phyloP scores from a whole-genome alignment of 345 rosid species.

The Psidium friedrichsthalianum region DNA sequence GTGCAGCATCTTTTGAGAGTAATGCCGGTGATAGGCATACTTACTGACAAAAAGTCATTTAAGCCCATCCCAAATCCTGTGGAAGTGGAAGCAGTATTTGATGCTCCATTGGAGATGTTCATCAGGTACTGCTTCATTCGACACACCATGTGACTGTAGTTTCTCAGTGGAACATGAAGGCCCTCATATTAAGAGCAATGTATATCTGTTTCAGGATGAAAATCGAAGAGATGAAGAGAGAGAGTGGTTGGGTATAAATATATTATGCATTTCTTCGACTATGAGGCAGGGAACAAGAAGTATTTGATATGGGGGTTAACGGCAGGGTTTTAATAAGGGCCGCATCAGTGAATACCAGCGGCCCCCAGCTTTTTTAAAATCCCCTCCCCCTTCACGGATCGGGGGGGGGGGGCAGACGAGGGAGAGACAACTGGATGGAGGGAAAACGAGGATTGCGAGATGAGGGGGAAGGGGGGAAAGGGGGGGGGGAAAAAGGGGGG shows the following conservation, averaged over 20 bases:
- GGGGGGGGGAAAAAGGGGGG: too few species aligned
- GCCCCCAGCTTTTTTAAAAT: conserved; percentile 48
- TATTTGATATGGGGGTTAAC: conserved; percentile 62
- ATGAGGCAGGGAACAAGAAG: conserved; percentile 11
- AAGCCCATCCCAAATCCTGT: conserved; percentile 58
- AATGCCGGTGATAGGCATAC: conserved; percentile 77
- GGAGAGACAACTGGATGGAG: too few species aligned
- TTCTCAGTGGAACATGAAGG: not conserved
- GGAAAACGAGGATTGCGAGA: too few species aligned
- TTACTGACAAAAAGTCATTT: conserved; percentile 40
- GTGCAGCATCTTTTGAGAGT: conserved; percentile 88
- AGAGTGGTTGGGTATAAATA: conserved; percentile 39
- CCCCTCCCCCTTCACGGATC: too few species aligned
- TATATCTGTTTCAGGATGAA: conserved; percentile 27
- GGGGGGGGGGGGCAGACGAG: too few species aligned
- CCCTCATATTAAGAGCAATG: not conserved
- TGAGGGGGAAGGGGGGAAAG: too few species aligned
- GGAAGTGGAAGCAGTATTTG: conserved; percentile 84
- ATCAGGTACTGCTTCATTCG: conserved; percentile 32
- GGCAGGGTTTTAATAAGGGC: conserved; percentile 49
- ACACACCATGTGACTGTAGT: not conserved
- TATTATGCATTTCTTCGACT: conserved; percentile 44
- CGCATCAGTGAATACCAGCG: conserved; percentile 44
- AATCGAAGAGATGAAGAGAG: conserved; percentile 42
- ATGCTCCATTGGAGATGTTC: conserved; percentile 92